These are phyloP conservation scores for Cajanus cajan DNA, from an alignment of 306 rosid species.

Conservation along the genomic window DNA sequence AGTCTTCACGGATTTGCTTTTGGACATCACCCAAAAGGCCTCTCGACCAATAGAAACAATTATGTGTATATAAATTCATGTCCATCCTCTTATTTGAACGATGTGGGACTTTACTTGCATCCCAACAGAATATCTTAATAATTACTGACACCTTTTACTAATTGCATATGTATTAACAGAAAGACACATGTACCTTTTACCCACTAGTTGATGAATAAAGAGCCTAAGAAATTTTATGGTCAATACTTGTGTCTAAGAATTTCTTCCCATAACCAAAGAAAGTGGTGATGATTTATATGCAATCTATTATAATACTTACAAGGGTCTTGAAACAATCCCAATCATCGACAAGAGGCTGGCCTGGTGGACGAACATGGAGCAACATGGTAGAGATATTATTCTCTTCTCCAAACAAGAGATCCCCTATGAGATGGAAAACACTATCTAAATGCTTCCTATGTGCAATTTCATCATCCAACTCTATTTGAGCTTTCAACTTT, in stretches of 20 bases:
- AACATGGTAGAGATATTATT: constrained; percentile 27
- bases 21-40: too few species aligned
- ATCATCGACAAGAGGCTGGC: constrained; percentile 59
- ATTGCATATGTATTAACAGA: too few species aligned
- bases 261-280: neutral
- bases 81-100: too few species aligned
- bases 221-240: neutral
- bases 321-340: constrained; percentile 62
- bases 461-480: constrained; percentile 36
- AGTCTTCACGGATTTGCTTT: too few species aligned
- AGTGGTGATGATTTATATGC: neutral
- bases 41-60: too few species aligned
- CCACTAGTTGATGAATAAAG: too few species aligned
- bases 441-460: constrained; percentile 40
- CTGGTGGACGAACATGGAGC: constrained; percentile 40
- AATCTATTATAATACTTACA: constrained; percentile 29
- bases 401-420: constrained; percentile 47
- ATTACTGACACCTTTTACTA: too few species aligned
- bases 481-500: constrained; percentile 42
- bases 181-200: too few species aligned
- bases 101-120: too few species aligned
- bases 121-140: too few species aligned
- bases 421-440: constrained; percentile 31
- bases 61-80: too few species aligned
- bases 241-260: neutral